Base-by-base conservation (phyloP, 805 yeast species). In the Pichia kluyveri region DNA sequence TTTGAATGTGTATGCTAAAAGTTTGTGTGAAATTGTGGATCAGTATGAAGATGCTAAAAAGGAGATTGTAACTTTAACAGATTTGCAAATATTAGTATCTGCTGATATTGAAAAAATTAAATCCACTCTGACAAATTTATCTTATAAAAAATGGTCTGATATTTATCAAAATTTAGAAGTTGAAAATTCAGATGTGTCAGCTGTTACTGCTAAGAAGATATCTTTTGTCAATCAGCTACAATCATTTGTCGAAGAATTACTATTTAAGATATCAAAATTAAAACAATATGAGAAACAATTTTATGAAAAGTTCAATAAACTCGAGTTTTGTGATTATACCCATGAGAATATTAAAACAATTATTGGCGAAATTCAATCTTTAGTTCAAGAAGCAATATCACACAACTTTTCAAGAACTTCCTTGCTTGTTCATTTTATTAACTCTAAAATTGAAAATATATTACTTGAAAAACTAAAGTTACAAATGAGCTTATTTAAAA, bases 1-100 rank as follows among this genome's bases (percentile, higher is more conserved):
- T 31, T 56, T 83, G 0, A 73, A 79, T 44, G 87, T 90, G 0
- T 72, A 73, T 52, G 82, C 85, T 0, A 64, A 72, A 5, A 67
- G 73, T 10, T 51, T 87, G 8, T 60, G 64, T 6, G 90, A 84
- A 49, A 71, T 78, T 8, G 45, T 83, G 4, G 59, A 60, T 8
- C 63, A 71, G 8, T 34, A 10, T 7, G 15, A 34, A 14, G 37
- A 34, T 14, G 37, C 37, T 10, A 34, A 15, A 34, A 15, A 34
- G 12, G 17, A 34, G n/a, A 8, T 34, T 34, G 8, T 34, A 2
- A 12, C 1, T 8, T 15, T 34, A 4, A 14, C 37, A 14, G 37
- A 34, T 34, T 14, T 34, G 17, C 37, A 34, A 15, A 7, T 12
- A 8, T 34, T 34, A 15, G 37, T 34, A 3, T 34, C 37, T 7